Evolutionary conservation across 2,329 filamentous ascomycete genomes (phyloP).

Genomic region (Sodiomyces alkalinus): DNA sequence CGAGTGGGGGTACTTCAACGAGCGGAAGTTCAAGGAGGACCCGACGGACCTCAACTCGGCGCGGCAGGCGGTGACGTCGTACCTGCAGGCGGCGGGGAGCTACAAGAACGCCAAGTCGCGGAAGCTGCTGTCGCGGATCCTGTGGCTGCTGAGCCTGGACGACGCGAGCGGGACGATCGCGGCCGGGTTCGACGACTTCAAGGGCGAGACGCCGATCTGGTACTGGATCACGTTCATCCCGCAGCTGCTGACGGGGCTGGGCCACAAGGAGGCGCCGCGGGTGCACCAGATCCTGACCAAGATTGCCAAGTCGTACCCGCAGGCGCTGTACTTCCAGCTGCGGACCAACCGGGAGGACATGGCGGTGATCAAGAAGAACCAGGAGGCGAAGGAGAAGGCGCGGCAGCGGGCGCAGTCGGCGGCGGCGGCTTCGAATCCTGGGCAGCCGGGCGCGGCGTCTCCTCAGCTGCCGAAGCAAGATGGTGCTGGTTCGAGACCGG

Average conservation of each 20-base stretch:
- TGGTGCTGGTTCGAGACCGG: constrained; percentile 27
- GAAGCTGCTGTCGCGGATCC: constrained; percentile 80
- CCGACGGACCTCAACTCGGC: constrained; percentile 69
- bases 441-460: constrained; percentile 29
- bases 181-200: constrained; percentile 84
- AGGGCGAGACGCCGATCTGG: constrained; percentile 95
- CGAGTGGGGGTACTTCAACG: constrained; percentile 98
- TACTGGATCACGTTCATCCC: constrained; percentile 99
- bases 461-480: constrained; percentile 40
- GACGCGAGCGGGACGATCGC: constrained; percentile 73
- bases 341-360: constrained; percentile 91
- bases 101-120: constrained; percentile 96
- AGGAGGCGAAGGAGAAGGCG: constrained; percentile 57
- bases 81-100: constrained; percentile 85
- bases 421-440: too few species aligned
- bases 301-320: constrained; percentile 90
- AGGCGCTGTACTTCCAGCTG: constrained; percentile 90
- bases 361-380: constrained; percentile 76
- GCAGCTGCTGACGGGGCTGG: constrained; percentile 81
- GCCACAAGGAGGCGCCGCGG: constrained; percentile 78
- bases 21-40: constrained; percentile 88
- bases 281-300: constrained; percentile 78
- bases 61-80: constrained; percentile 86
- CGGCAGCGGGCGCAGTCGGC: constrained; percentile 32
- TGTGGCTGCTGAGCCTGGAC: constrained; percentile 92